phyloP scores from a whole-genome alignment of 257 asterid genomes.

The Solanum microdontum region DNA sequence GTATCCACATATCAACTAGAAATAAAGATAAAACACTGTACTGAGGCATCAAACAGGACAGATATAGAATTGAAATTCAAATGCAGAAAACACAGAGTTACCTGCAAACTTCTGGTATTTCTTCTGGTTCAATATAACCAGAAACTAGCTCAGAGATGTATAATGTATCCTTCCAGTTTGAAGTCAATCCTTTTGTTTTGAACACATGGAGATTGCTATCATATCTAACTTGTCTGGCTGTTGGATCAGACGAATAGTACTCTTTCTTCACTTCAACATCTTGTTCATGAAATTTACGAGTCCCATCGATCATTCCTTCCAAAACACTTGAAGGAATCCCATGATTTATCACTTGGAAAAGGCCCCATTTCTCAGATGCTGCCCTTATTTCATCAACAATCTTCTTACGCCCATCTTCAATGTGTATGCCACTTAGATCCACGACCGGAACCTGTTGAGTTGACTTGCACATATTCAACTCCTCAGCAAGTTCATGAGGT shows the following conservation, averaged over 20 bases:
- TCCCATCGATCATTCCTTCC: slow-evolving; percentile 45
- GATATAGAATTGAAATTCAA: neutral
- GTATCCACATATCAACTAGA: neutral
- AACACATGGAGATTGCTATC: slow-evolving; percentile 43
- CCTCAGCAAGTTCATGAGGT: slow-evolving; percentile 21
- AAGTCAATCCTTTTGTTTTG: slow-evolving; percentile 8
- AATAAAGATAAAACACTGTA: neutral
- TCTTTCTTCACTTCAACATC: slow-evolving; percentile 38
- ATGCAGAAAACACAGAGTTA: neutral
- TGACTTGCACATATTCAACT: neutral
- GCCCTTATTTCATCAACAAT: slow-evolving; percentile 12
- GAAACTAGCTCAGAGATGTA: slow-evolving; percentile 9
- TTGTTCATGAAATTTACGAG: slow-evolving; percentile 45
- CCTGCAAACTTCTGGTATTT: slow-evolving; percentile 59
- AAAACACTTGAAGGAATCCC: slow-evolving; percentile 34
- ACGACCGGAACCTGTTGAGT: slow-evolving; percentile 24
- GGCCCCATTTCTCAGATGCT: slow-evolving; percentile 51
- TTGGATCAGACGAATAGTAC: slow-evolving; percentile 16
- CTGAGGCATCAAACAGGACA: neutral
- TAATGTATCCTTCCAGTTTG: slow-evolving; percentile 66
- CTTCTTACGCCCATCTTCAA: slow-evolving; percentile 3
- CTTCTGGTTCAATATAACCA: slow-evolving; percentile 16
- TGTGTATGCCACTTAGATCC: neutral
- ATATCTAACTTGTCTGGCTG: slow-evolving; percentile 25
- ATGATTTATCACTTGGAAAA: slow-evolving; percentile 55